Evolutionary conservation across 345 rosid genomes (phyloP).

Genomic region (Gossypium stocksii): DNA sequence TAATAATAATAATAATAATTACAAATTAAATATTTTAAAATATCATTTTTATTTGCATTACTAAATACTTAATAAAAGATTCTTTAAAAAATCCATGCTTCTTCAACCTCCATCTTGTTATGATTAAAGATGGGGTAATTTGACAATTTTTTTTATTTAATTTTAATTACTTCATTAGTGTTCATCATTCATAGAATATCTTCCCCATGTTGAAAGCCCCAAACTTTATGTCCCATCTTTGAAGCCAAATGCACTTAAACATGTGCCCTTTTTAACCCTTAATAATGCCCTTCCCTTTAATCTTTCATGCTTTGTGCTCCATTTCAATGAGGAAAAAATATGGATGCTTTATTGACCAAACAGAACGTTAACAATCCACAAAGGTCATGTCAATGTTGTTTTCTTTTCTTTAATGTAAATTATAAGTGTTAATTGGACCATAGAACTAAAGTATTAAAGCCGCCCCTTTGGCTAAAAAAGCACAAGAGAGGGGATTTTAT

Average conservation of each 20-base stretch:
- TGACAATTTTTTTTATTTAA: not conserved
- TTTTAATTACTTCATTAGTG: not conserved
- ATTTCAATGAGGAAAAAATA: too few species aligned
- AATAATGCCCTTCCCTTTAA: too few species aligned
- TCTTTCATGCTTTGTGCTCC: too few species aligned
- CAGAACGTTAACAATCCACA: not conserved
- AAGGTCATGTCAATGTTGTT: not conserved
- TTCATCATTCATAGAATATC: not conserved
- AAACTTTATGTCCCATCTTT: too few species aligned
- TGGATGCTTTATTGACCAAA: not conserved
- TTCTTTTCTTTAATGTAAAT: not conserved
- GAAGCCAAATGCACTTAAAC: too few species aligned
- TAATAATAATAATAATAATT: too few species aligned
- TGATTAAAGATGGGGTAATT: not conserved
- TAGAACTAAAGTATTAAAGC: not conserved
- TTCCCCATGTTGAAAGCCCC: not conserved
- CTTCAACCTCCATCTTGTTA: not conserved
- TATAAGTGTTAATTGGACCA: not conserved
- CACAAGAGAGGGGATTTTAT: not conserved
- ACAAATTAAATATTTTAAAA: too few species aligned
- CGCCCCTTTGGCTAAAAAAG: not conserved
- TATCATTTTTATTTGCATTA: too few species aligned
- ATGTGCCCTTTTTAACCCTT: too few species aligned
- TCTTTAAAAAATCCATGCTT: not conserved
- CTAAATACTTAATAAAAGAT: too few species aligned